phyloP scores from a whole-genome alignment of 345 rosid genomes.

The Syzygium aromaticum region DNA sequence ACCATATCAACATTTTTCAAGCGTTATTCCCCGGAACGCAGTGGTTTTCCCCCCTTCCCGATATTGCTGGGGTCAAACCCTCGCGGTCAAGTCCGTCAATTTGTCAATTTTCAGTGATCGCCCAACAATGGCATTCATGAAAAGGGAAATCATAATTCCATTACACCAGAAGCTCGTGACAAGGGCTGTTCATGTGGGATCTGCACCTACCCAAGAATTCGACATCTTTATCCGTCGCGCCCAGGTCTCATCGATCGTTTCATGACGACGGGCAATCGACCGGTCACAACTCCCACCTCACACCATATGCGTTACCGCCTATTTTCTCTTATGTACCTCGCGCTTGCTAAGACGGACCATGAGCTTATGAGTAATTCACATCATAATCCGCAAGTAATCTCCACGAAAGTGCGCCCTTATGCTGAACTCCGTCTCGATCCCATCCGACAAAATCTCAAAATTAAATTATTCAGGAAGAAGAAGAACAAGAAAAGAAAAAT shows the following conservation, averaged over 20 bases:
- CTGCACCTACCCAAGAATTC: background rate
- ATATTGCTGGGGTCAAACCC: background rate
- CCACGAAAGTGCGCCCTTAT: background rate
- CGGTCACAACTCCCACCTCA: background rate
- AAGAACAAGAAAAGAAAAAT: background rate
- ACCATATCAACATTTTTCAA: background rate
- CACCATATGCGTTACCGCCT: too few relatives aligned
- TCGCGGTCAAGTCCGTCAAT: background rate
- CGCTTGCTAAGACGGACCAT: background rate
- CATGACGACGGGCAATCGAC: background rate
- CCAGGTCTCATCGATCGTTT: background rate
- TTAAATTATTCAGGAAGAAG: background rate
- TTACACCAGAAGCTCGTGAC: background rate
- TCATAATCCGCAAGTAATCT: background rate
- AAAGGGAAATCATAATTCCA: background rate
- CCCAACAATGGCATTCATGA: background rate
- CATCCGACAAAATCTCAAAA: background rate
- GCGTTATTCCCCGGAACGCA: background rate
- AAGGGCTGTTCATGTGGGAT: background rate
- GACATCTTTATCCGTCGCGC: background rate
- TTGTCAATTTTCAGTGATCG: background rate
- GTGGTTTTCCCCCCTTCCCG: background rate
- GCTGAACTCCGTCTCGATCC: background rate
- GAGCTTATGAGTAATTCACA: background rate
- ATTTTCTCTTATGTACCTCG: background rate